Evolutionary conservation across 495 filamentous ascomycete species (phyloP), one percentile per base, ranked within the genome.

Genomic region (Aspergillus leporis): DNA sequence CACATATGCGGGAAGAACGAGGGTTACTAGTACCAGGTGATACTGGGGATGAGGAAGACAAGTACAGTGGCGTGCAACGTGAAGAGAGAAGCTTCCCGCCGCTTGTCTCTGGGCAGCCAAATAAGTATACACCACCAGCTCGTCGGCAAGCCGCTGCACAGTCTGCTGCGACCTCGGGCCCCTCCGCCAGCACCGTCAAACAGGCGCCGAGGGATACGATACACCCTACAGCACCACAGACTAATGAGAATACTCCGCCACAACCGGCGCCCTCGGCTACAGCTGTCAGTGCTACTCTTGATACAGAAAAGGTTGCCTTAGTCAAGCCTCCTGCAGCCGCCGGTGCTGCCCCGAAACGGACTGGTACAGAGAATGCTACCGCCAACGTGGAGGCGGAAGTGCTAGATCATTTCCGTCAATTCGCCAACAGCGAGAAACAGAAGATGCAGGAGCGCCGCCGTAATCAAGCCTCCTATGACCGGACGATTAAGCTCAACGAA

Each of bases 31-130:
- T 82, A 25, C 78, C 81, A 54, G 75, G 74, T 10, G 87, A 90
- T 58, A 87, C 82, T 21, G 80, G 88, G 70, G 94, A 99, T 67
- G 90, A 93, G 70, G 90, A 93, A 72, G 91, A 92, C 60, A 97
- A 94, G 68, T 98, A 96, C 70, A 97, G 93, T 70, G 93, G 92
- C 67, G 94, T 99, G 19, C 88, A 85, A 40, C 87, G 94, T 52
- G 83, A 86, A 50, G 82, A 84, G 31, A 71, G 74, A 63, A 81
- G 84, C 22, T 90, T 90, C 66, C 85, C 87, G n/a, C 83, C 89
- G 9, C 75, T 92, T 41, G 67, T 84, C 23, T 79, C 82, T 62
- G 76, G 80, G 10, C 78, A 83, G 60, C 71, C 86, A 53, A 91
- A 90, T 71, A 91, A 89, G 67, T 98, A 98, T 67, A 96, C 89